A percentile compares a stretch with the other conserved stretches of the same genome.
Conservation (phyloP, 768 basidiomycete genomes). For the Scleroderma bovista region DNA sequence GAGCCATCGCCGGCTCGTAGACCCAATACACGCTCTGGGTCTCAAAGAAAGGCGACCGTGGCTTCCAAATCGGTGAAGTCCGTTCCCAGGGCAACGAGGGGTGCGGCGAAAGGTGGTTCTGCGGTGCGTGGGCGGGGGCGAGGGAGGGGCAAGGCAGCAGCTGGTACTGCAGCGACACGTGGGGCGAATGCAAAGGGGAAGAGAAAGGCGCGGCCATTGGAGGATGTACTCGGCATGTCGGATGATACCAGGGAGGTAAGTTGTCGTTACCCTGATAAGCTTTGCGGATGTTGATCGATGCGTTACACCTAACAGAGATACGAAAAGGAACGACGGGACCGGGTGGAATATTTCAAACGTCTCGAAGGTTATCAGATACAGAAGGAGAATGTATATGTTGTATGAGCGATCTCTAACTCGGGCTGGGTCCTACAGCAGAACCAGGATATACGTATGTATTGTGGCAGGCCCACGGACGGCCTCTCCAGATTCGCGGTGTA, state of each 20-base stretch:
- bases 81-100: constrained; percentile 5
- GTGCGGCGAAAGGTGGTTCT: not conserved
- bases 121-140: constrained; percentile 17
- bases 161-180: not conserved
- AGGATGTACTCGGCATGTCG: constrained; percentile 23
- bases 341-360: constrained; percentile 49
- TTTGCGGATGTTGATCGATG: not conserved
- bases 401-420: constrained; percentile 29
- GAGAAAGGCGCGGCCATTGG: constrained; percentile 17
- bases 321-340: constrained; percentile 43
- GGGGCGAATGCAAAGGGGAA: constrained; percentile 20
- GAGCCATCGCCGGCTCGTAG: not conserved
- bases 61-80: constrained; percentile 11
- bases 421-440: not conserved
- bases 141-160: constrained; percentile 10
- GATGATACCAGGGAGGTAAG: constrained; percentile 28
- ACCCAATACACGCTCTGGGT: not conserved
- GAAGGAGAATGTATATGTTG: constrained; percentile 54
- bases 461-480: not conserved
- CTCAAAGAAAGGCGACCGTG: not conserved
- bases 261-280: not conserved
- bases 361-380: constrained; percentile 48
- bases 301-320: constrained; percentile 26
- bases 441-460: not conserved
- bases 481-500: not conserved